Evolutionary conservation across 768 basidiomycete species (phyloP).

Genomic region (Psilocybe cyanescens): DNA sequence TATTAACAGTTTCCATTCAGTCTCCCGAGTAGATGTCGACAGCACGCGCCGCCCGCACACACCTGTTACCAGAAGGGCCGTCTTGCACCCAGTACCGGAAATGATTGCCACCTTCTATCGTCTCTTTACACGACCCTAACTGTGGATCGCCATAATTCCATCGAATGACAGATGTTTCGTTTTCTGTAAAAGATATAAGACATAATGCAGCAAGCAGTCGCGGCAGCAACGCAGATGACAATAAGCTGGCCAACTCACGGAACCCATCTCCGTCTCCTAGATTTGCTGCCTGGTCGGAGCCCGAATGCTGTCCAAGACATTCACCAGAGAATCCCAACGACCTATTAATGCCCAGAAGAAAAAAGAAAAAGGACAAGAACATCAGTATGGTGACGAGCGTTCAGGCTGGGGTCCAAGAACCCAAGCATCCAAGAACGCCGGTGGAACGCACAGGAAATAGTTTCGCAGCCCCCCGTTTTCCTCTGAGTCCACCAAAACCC

Average conservation of each 20-base stretch:
- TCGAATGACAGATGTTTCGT: conserved; percentile 84
- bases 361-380: background rate
- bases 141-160: conserved; percentile 83
- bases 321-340: conserved; percentile 76
- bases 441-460: conserved; percentile 72
- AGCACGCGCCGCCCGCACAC: conserved; percentile 17
- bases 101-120: conserved; percentile 85
- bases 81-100: conserved; percentile 90
- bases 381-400: background rate
- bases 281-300: conserved; percentile 69
- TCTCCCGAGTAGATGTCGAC: background rate
- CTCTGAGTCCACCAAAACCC: conserved; percentile 64
- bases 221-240: background rate
- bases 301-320: conserved; percentile 83
- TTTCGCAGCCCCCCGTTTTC: conserved; percentile 77
- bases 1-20: conserved; percentile 25
- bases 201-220: background rate
- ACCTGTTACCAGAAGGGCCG: conserved; percentile 64
- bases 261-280: conserved; percentile 84
- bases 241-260: conserved; percentile 43
- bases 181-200: conserved; percentile 44
- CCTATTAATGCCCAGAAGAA: conserved; percentile 37
- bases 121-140: conserved; percentile 87
- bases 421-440: background rate
- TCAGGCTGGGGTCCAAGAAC: background rate